Evolutionary conservation across 2,329 filamentous ascomycete species (phyloP), one percentile per base, ranked within the genome.

Genomic region (Colletotrichum shisoi): DNA sequence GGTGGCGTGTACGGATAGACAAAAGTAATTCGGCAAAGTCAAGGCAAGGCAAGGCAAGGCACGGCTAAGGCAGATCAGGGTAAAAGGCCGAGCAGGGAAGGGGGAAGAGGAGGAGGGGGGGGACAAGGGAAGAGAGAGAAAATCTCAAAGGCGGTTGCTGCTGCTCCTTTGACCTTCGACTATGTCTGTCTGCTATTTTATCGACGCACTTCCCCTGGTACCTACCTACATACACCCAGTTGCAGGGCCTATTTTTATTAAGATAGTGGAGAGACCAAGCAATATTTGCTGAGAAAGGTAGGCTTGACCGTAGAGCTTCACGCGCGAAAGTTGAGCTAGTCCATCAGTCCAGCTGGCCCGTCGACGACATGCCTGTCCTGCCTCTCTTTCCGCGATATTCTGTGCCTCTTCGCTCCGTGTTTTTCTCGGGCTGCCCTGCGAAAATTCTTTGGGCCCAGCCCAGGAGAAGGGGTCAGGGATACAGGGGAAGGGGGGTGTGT

Each of bases 281-380:
- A 66, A 66, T 66, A 62, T 44, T 45, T 57, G 51, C 57, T 66
- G 51, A 27, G 44, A 62, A 62, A 39, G 53, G 51, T 57, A 57
- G 62, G 58, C 58, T 62, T 56, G 52, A 62, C 37, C 31, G 63
- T 58, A 66, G 51, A 61, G 49, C 57, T 66, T 66, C 57, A 52
- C 44, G 24, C 51, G 12, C 51, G 15, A 66, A 62, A 21, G 34
- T 65, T 24, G 34, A 46, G 46, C 62, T 40, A 60, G 49, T 34
- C 44, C 57, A 58, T 17, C 56, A 48, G 44, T n/a, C 57, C n/a
- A 48, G 34, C 34, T 51, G 60, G 45, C 37, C 19, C 62, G 63
- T 40, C 31, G 46, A 57, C 52, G 57, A 39, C 24, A 49, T 62
- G 58, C 49, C 21, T 52, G 37, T 34, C 51, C 48, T 31, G 46